Conservation (phyloP, 2,329 filamentous ascomycete genomes). For the Ascocoryne sarcoides region DNA sequence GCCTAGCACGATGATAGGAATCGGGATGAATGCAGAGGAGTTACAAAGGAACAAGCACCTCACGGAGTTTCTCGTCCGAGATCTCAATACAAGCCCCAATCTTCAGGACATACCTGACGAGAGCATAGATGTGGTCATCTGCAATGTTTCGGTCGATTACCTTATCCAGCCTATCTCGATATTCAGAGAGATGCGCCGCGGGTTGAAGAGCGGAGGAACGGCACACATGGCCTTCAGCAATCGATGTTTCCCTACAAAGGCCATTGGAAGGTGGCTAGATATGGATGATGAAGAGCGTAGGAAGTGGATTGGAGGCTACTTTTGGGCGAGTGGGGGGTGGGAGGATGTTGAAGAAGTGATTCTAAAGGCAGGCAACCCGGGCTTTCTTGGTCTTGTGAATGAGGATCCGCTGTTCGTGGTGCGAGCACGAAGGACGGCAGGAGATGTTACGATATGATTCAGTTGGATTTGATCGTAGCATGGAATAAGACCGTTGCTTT, state of each 20-base stretch:
- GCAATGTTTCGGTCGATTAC: constrained; percentile 44
- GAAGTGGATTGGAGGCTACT: constrained; percentile 42
- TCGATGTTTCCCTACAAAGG: constrained; percentile 45
- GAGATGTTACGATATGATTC: too few species aligned
- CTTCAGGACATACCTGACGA: constrained; percentile 14
- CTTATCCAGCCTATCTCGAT: constrained; percentile 38
- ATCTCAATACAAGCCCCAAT: constrained; percentile 34
- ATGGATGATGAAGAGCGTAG: constrained; percentile 37
- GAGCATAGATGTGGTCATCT: constrained; percentile 37
- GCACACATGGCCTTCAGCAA: constrained; percentile 44
- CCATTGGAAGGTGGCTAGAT: constrained; percentile 38
- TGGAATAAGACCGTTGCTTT: too few species aligned
- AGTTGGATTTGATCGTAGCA: too few species aligned
- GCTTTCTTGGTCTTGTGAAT: constrained; percentile 10
- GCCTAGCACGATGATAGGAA: constrained; percentile 31
- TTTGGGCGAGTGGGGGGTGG: constrained; percentile 39
- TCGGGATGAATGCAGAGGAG: constrained; percentile 40
- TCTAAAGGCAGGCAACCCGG: too few species aligned
- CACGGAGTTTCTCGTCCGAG: constrained; percentile 29
- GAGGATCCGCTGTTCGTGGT: constrained; percentile 1
- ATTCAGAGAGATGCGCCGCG: constrained; percentile 32
- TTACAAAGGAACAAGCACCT: constrained; percentile 34
- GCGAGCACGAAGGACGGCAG: not conserved
- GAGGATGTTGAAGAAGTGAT: constrained; percentile 43
- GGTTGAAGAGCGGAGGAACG: constrained; percentile 33